These are phyloP conservation scores for Skeletonema tropicum DNA, from an alignment of 108 stramenopile species.

Conservation along the genomic window DNA sequence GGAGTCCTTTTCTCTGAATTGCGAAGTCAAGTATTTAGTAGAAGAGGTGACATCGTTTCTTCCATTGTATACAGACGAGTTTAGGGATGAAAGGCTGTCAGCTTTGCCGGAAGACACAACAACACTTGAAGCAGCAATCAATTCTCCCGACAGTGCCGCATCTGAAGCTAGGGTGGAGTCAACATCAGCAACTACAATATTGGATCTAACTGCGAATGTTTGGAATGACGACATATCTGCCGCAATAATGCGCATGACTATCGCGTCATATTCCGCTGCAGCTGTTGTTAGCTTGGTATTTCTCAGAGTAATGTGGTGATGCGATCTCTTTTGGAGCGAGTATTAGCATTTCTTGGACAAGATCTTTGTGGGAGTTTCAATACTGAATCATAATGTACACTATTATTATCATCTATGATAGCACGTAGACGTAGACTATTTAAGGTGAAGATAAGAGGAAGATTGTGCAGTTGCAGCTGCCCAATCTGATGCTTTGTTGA, in stretches of 20 bases:
- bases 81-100: neutral
- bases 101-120: neutral
- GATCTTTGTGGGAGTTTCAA: neutral
- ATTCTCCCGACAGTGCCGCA: neutral
- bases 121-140: neutral
- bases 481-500: neutral
- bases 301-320: neutral
- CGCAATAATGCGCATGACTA: neutral
- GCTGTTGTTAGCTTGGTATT: neutral
- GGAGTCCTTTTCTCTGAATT: slow-evolving; percentile 34
- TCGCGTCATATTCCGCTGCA: neutral
- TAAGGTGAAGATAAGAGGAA: neutral
- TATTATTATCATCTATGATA: neutral
- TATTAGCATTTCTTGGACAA: too few relatives aligned
- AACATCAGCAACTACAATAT: neutral
- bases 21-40: slow-evolving; percentile 13
- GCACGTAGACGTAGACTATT: neutral
- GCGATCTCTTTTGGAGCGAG: neutral
- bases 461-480: neutral
- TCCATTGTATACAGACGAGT: neutral
- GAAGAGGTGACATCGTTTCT: slow-evolving; percentile 1
- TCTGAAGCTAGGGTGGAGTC: neutral
- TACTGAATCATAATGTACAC: neutral
- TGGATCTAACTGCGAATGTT: neutral
- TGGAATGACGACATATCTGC: neutral